Evolutionary conservation across 2,329 filamentous ascomycete species (phyloP), one percentile per base, ranked within the genome.

Genomic region (Epichloe scottii): DNA sequence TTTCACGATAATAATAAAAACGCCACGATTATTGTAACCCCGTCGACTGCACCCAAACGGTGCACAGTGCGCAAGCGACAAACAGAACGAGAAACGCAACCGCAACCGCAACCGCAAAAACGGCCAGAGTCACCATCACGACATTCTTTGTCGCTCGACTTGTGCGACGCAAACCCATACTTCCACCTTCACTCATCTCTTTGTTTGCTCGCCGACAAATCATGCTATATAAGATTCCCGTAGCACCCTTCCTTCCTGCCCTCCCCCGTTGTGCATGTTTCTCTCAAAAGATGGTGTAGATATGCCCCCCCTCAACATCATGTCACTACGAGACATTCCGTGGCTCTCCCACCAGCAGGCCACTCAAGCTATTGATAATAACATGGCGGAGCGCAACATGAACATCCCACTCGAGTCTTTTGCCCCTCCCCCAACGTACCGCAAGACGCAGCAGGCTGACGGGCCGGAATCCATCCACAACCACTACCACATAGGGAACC

Each of bases 401-500:
- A 48, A 21, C 26, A 42, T 52, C 11, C 51, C 46, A 3, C 46
- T 52, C n/a, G 33, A 52, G 21, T 4, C 19, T 4, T 41, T 46
- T 5, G 26, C 35, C 2, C 49, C 46, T 34, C 49, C 52, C 3
- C 52, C 52, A 2, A 46, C 41, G n/a, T 51, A 53, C 19, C 35
- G 38, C 21, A 51, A 46, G 23, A 35, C 14, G 14, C 14, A 21
- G 43, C 46, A 41, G 38, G 41, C 33, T 30, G 37, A 51, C 15
- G 37, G 34, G 5, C 44, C 33, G 14, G 54, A 51, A 5, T 34
- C 50, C 3, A 33, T 55, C n/a, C 53, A 57, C 34, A 58, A 58
- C 51, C 54, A 58, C 34, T 58, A 58, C 37, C 53, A 58, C 7
- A 49, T 52, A 15, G 46, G 45, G 4, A 19, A 49, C 17, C 40